Conservation (phyloP, 2,329 filamentous ascomycete genomes). For the Pseudocercospora musae region DNA sequence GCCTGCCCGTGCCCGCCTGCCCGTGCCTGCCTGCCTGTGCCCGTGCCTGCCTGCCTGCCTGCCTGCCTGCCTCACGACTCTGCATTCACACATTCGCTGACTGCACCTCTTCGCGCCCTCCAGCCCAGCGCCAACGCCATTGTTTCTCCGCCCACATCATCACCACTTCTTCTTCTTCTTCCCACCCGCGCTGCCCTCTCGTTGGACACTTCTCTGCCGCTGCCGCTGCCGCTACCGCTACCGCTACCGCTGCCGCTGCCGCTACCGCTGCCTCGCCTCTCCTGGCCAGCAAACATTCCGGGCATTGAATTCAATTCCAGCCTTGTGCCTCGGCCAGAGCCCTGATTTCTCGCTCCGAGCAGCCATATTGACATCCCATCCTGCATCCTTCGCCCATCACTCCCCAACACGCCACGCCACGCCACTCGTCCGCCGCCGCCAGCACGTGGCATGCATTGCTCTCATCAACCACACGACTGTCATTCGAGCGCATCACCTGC, state of each 20-base stretch:
- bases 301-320: slow-evolving; percentile 1
- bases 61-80: background rate
- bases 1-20: background rate
- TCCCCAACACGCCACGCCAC: too few relatives aligned
- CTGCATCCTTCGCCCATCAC: too few relatives aligned
- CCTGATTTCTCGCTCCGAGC: too few relatives aligned
- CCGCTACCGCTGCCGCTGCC: background rate
- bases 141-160: background rate
- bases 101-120: background rate
- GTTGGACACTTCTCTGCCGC: too few relatives aligned
- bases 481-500: background rate
- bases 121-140: background rate
- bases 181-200: too few relatives aligned
- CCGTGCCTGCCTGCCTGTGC: background rate
- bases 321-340: slow-evolving; percentile 4
- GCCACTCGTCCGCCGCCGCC: background rate
- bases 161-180: too few relatives aligned
- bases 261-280: too few relatives aligned
- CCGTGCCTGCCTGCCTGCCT: background rate
- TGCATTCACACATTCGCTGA: background rate
- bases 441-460: slow-evolving; percentile 4
- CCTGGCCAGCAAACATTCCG: slow-evolving; percentile 6
- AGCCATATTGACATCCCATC: too few relatives aligned
- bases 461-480: background rate
- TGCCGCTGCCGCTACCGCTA: too few relatives aligned